phyloP scores from a whole-genome alignment of 768 basidiomycete species.

The Lactarius pseudohatsudake region DNA sequence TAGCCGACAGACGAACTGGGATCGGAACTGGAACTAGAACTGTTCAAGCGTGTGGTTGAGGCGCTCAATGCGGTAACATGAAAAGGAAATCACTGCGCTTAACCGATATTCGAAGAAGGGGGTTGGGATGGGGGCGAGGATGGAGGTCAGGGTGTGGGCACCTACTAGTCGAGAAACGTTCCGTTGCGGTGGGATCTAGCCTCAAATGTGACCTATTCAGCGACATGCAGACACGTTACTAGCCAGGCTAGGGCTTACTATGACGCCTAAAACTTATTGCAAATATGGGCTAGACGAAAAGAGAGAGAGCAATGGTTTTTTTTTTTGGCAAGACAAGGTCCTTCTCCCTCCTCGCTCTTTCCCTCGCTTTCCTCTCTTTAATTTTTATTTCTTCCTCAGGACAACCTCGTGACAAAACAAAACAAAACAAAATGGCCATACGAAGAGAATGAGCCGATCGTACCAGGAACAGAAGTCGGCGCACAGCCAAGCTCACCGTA shows the following conservation, averaged over 20 bases:
- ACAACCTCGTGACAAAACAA: neutral
- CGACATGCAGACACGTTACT: conserved; percentile 3
- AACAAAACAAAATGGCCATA: neutral
- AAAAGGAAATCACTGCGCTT: conserved; percentile 28
- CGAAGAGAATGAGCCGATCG: conserved; percentile 12
- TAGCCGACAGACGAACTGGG: conserved; percentile 6
- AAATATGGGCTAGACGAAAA: conserved; percentile 2
- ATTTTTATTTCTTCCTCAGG: neutral
- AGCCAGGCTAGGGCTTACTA: conserved; percentile 11
- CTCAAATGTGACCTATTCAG: conserved; percentile 10
- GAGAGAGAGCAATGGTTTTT: neutral
- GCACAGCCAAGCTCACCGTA: neutral
- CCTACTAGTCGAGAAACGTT: conserved; percentile 14
- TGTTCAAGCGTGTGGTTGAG: conserved; percentile 20
- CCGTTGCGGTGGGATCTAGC: conserved; percentile 6
- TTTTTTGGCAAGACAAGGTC: neutral
- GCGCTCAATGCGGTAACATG: conserved; percentile 21
- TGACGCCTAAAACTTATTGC: conserved; percentile 19
- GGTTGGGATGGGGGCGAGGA: neutral
- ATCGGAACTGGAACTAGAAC: conserved; percentile 2
- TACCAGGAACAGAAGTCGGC: conserved; percentile 1
- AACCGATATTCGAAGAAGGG: conserved; percentile 15
- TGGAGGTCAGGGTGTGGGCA: neutral
- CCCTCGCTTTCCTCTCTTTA: neutral
- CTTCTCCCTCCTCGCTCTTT: neutral